Evolutionary conservation across 257 asterid genomes (phyloP), one percentile per base, ranked within the genome.

Genomic region (Knoxia roxburghii): DNA sequence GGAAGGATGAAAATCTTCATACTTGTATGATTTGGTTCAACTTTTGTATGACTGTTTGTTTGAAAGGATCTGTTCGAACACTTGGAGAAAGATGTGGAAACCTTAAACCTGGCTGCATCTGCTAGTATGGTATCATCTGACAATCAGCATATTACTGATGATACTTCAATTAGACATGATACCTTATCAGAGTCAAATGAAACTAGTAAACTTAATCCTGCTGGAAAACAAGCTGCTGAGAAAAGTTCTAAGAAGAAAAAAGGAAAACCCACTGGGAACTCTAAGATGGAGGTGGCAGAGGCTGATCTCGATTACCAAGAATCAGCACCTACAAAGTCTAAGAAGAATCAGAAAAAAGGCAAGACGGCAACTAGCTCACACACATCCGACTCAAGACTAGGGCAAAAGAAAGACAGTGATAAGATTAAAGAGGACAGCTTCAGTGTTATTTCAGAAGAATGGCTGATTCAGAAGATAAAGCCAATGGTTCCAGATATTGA

Each of bases 181-280:
- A 17, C 68, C 58, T 58, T 69, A 56, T 76, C 86, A 18, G 96
- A 85, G 37, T 73, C 79, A 50, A 89, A 75, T 39, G 92, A 93
- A 66, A 74, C 83, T 72, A 82, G 82, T 56, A 83, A 64, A 74
- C 90, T 78, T 77, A 81, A 81, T 72, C 74, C 73, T 64, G 66
- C 68, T 62, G 81, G 80, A 71, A 88, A 84, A 83, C 77, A 83
- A 67, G 85, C 80, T 50, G 65, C 73, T 51, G 99, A 88, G 62
- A 93, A 84, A 81, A 90, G 95, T 75, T 79, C 90, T 27, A 94
- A 84, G 85, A 94, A 85, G 89, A 94, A 85, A 74, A 90, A 81
- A 63, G 95, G 96, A 65, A 94, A 84, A 85, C 77, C 87, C 55
- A 27, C 76, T 66, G 96, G 94, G 72, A 87, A 77, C 77, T 58